Evolutionary conservation across 208 protist species (phyloP).

Genomic region (Wallacemonas sp.): DNA sequence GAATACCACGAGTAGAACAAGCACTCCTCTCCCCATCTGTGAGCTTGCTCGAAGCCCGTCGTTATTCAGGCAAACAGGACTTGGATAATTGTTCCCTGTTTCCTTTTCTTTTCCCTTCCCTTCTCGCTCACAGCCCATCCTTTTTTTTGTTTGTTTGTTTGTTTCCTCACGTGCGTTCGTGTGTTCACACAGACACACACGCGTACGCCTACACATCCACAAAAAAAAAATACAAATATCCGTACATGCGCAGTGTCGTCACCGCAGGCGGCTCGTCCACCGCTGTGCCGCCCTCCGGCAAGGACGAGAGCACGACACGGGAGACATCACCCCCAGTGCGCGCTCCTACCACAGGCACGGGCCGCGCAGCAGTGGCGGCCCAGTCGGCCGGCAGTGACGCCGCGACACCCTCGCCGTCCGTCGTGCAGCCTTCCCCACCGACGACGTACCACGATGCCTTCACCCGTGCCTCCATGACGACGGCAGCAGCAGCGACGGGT

Average conservation of each 20-base stretch:
- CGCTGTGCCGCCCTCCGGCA: no score
- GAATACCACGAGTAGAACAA: no score
- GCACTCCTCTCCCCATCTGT: no score
- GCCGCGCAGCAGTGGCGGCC: neutral
- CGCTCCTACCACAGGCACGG: neutral
- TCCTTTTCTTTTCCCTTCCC: no score
- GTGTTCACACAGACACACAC: slow-evolving; percentile 16
- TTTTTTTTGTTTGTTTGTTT: neutral
- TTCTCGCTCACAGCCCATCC: neutral
- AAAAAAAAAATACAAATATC: slow-evolving; percentile 15
- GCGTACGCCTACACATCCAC: neutral
- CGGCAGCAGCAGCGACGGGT: slow-evolving; percentile 1
- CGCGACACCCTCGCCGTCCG: slow-evolving; percentile 7
- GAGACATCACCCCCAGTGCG: slow-evolving; percentile 1
- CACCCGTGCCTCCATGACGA: slow-evolving; percentile 2
- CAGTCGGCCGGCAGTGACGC: neutral
- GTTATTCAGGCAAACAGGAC: neutral
- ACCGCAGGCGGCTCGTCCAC: no score
- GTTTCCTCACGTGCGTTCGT: neutral
- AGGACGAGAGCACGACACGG: neutral
- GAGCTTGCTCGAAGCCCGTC: no score
- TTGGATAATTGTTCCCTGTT: no score
- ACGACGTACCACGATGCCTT: neutral
- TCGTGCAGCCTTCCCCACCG: slow-evolving; percentile 4
- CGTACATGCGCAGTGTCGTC: no score